Base-by-base conservation (phyloP, 768 basidiomycete species). In the Boletus tomentosulus region DNA sequence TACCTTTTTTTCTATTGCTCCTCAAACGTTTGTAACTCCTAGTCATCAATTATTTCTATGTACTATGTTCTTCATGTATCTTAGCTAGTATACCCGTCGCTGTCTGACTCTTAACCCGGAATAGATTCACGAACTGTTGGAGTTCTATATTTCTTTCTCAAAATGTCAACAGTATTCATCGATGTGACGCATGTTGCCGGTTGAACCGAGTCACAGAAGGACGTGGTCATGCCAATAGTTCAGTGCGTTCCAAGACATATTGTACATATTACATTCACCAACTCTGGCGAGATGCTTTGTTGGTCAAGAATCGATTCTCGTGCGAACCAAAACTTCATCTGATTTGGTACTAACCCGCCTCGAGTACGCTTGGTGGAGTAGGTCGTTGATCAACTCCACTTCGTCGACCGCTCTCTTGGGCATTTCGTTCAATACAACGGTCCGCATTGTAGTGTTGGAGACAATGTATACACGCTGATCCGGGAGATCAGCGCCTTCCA, bases 381-480 rank as follows among this genome's bases (percentile, higher is more conserved):
- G 13, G 13, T 42, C 41, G 13, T 42, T 42, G 30, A 66, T 7
- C 4, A 67, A 16, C 3, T 64, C 59, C 38, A 62, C 15, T 45
- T 66, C 65, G 7, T 67, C 66, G 4, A 66, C 62, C 42, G 46
- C 46, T 48, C 50, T 61, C 43, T 45, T 60, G 19, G 65, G 58
- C 39, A 15, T 34, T 48, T 57, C 60, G 6, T 59, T 53, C 33
- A 44, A 22, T 28, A 61, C 50, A 16, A 66, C 47, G 16, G 38
- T 25, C 22, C 57, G 37, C 44, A 68, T 25, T 1, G 59, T 46
- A 31, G 52, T 28, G 48, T 59, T 60, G 5, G 67, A 69, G 33
- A 68, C 48, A 6, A 68, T 61, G 31, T 68, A 68, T 1, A 69
- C 68, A 6, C 55, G 64, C 39, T 65, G 63, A 15, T 63, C 34